Base-by-base conservation (phyloP, 2,329 filamentous ascomycete species). In the Cephalotrichum gorgonifer region DNA sequence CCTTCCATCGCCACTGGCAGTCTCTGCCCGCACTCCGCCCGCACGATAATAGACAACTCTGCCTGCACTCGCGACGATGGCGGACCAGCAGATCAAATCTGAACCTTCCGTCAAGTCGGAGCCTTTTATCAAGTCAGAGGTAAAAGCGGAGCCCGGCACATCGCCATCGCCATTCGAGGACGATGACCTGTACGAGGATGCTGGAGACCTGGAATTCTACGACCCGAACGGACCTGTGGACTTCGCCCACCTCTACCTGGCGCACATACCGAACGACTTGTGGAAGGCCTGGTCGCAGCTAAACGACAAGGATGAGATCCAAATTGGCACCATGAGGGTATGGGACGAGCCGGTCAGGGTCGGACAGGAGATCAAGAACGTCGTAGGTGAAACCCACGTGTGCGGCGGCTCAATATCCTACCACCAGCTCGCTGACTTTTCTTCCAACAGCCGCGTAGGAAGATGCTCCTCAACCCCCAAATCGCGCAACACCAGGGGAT, bases 231-330 rank as follows among this genome's bases (percentile, higher is more conserved):
- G 59, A 3, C 55, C 63, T 3, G 65, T 63, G 50, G 66, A 66
- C 49, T 45, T 51, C 26, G 70, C 68, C 53, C 71, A 64, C 38
- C 68, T 78, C 48, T 94, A 88, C 71, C 74, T 95, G 45, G 83
- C 86, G 47, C 84, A 87, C 54, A 73, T 95, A 41, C 88, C 89
- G 20, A 81, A 81, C 54, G 85, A 86, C 61, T 74, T 95, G 50
- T 93, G 88, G 81, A 79, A 91, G 56, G 77, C 83, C 42, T 94
- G 89, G 86, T 67, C 72, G 51, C 66, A 69, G 55, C 67, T 94
- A 14, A 83, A 87, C 57, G 86, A 91, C 54, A 84, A 94, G 56
- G 83, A 85, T 50, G 85, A 90, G 66, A 85, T 95, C 54, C 78
- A 85, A 62, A 79, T 95, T 54, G 88, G 88, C 42, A 91, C 81